Evolutionary conservation across 2,329 filamentous ascomycete genomes (phyloP).

Genomic region (Madurella fahalii): DNA sequence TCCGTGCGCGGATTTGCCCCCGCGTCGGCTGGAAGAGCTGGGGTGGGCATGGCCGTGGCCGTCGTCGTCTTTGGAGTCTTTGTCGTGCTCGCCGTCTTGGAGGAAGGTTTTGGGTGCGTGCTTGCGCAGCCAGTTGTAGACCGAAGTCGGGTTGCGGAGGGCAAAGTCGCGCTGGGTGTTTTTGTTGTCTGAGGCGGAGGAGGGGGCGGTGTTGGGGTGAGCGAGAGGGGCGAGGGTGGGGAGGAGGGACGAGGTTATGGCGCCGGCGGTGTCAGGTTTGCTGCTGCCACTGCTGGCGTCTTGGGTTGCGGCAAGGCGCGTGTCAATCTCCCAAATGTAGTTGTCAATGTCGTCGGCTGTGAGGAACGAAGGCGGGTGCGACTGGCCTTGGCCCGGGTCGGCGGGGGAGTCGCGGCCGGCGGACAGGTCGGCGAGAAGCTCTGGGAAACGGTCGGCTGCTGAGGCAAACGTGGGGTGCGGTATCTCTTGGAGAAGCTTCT

Average conservation of each 20-base stretch:
- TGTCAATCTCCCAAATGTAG: slow-evolving; percentile 65
- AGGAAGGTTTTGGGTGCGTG: slow-evolving; percentile 81
- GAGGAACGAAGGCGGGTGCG: slow-evolving; percentile 62
- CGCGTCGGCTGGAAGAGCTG: slow-evolving; percentile 26
- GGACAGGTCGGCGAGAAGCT: slow-evolving; percentile 47
- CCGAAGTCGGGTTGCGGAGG: slow-evolving; percentile 78
- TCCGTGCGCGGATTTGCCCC: slow-evolving; percentile 33
- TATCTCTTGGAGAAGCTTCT: slow-evolving; percentile 48
- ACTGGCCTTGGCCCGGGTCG: slow-evolving; percentile 47
- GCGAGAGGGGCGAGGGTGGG: slow-evolving; percentile 48
- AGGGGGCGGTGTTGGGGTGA: slow-evolving; percentile 37
- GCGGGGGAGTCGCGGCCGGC: slow-evolving; percentile 37
- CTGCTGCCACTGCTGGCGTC: slow-evolving; percentile 19
- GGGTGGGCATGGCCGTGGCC: slow-evolving; percentile 9
- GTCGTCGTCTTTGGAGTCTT: slow-evolving; percentile 39
- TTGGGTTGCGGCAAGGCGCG: slow-evolving; percentile 41
- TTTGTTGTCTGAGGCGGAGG: slow-evolving; percentile 35
- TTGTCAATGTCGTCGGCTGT: slow-evolving; percentile 68
- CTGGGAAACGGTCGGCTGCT: slow-evolving; percentile 61
- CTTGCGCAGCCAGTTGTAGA: slow-evolving; percentile 91
- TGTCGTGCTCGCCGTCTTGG: slow-evolving; percentile 62
- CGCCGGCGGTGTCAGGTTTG: slow-evolving; percentile 19
- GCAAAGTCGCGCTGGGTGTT: slow-evolving; percentile 44
- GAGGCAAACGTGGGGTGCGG: slow-evolving; percentile 50
- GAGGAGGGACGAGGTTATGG: slow-evolving; percentile 33